Conservation (phyloP, 1,284 basidiomycete genomes). For the Fomes fomentarius region DNA sequence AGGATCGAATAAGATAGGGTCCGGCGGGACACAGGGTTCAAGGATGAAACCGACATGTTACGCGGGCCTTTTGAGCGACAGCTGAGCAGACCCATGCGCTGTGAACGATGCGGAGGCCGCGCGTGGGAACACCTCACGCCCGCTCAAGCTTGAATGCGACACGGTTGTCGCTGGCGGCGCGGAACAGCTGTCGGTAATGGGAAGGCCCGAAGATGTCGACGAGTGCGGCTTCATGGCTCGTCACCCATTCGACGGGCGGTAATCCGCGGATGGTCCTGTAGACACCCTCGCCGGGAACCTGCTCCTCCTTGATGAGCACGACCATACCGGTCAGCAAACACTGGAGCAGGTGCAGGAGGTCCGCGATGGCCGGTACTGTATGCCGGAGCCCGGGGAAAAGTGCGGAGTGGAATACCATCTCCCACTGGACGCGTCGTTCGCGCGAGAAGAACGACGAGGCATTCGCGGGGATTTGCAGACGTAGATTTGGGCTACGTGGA, state of each 20-base stretch:
- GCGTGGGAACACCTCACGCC: constrained; percentile 26
- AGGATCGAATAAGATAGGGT: constrained; percentile 31
- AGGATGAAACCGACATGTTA: constrained; percentile 17
- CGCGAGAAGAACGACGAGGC: constrained; percentile 84
- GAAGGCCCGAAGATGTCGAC: constrained; percentile 71
- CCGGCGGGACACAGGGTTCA: constrained; percentile 19
- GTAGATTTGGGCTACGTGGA: constrained; percentile 73
- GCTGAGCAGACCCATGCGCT: background rate
- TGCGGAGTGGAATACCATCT: constrained; percentile 86
- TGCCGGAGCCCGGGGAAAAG: constrained; percentile 79
- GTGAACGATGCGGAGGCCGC: constrained; percentile 12
- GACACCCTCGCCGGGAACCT: constrained; percentile 57
- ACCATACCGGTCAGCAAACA: constrained; percentile 82
- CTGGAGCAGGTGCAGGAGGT: constrained; percentile 76
- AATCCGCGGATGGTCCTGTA: constrained; percentile 76
- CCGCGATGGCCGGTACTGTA: constrained; percentile 74
- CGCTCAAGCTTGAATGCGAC: constrained; percentile 72
- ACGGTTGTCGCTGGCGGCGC: constrained; percentile 69
- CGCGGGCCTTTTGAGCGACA: constrained; percentile 19
- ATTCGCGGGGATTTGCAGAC: constrained; percentile 71
- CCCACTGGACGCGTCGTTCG: constrained; percentile 80
- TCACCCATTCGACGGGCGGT: constrained; percentile 76
- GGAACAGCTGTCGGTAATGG: constrained; percentile 71
- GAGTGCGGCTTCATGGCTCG: constrained; percentile 63
- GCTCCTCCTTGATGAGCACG: constrained; percentile 75